Evolutionary conservation across 306 rosid species (phyloP).

Genomic region (Mimosa bimucronata): DNA sequence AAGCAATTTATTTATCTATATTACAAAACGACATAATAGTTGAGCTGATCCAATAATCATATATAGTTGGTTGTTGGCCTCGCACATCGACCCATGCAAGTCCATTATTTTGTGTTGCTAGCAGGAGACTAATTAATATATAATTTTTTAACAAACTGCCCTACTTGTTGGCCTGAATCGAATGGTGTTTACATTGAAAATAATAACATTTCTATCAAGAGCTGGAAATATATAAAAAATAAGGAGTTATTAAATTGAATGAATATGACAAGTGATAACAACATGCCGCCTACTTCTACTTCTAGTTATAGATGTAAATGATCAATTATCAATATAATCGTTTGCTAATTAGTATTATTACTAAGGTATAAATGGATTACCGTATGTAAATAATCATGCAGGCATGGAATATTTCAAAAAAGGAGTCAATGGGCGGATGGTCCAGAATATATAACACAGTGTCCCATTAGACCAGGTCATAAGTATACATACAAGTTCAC

Average conservation of each 20-base stretch:
- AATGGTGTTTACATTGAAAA: background rate
- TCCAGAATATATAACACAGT: constrained; percentile 71
- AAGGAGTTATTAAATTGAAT: background rate
- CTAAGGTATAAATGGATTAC: background rate
- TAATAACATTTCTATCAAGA: background rate
- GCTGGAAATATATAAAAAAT: background rate
- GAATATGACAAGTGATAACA: background rate
- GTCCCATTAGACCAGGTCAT: constrained; percentile 56
- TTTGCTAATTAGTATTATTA: too few species aligned
- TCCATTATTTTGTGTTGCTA: background rate
- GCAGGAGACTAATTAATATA: background rate
- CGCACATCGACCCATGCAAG: background rate
- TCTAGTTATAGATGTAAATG: background rate
- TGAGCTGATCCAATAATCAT: background rate
- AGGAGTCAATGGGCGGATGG: constrained; percentile 78
- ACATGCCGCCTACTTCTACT: background rate
- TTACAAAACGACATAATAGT: background rate
- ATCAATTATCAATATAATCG: background rate
- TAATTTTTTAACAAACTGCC: background rate
- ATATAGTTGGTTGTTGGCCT: background rate
- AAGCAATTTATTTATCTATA: background rate
- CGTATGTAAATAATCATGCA: constrained; percentile 11
- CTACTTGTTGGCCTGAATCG: background rate
- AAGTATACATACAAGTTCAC: constrained; percentile 56
- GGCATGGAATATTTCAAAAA: constrained; percentile 75